phyloP scores from a whole-genome alignment of 768 basidiomycete species.

The Guyanaporus albipodus region DNA sequence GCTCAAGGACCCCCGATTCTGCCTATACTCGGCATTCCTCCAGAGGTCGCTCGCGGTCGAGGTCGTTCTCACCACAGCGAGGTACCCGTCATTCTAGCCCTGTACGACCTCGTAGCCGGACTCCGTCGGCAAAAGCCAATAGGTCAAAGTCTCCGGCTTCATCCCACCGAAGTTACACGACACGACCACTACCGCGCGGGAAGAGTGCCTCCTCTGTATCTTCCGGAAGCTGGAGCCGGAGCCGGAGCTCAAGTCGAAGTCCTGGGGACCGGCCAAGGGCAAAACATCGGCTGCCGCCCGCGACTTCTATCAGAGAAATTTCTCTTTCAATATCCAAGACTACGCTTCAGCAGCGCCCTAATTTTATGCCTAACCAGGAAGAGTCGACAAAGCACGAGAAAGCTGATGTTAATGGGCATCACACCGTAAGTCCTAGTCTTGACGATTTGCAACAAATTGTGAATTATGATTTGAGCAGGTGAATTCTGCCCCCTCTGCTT shows the following conservation, averaged over 20 bases:
- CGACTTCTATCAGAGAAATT: conserved; percentile 38
- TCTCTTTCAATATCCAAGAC: conserved; percentile 32
- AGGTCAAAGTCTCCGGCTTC: conserved; percentile 40
- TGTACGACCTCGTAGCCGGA: conserved; percentile 41
- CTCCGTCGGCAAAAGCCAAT: conserved; percentile 43
- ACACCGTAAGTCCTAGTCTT: conserved; percentile 27
- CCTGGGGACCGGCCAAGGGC: conserved; percentile 49
- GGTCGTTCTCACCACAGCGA: conserved; percentile 53
- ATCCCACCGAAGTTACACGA: conserved; percentile 39
- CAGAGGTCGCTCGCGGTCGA: conserved; percentile 60
- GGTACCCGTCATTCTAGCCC: conserved; percentile 56
- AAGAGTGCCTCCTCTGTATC: conserved; percentile 54
- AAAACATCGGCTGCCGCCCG: conserved; percentile 60
- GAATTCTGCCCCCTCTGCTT: conserved; percentile 9
- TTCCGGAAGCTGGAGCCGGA: conserved; percentile 53
- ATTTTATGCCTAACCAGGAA: conserved; percentile 19
- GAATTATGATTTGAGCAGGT: neutral
- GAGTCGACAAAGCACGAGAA: conserved; percentile 36
- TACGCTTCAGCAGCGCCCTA: conserved; percentile 20
- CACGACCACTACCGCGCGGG: conserved; percentile 33
- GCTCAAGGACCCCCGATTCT: conserved; percentile 58
- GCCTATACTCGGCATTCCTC: conserved; percentile 61
- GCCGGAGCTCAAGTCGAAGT: conserved; percentile 49
- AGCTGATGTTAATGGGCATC: conserved; percentile 35
- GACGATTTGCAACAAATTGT: neutral